Conservation (phyloP, 2,329 filamentous ascomycete species). For the Colletotrichum spinosum region DNA sequence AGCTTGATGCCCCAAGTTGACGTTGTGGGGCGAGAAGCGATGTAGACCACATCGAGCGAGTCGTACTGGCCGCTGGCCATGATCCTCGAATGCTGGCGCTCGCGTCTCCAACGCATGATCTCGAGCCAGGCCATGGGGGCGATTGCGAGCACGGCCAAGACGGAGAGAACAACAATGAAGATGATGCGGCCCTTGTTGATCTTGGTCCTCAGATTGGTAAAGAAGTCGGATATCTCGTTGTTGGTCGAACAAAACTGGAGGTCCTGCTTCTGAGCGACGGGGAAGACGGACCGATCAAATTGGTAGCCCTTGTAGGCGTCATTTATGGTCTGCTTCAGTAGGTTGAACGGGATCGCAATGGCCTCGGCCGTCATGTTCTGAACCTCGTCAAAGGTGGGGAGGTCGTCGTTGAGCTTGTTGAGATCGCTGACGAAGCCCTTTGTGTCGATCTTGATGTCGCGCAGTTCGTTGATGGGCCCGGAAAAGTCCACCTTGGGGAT, state of each 20-base stretch:
- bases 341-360: conserved; percentile 83
- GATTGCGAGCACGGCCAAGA: conserved; percentile 79
- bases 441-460: conserved; percentile 75
- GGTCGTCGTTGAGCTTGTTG: conserved; percentile 77
- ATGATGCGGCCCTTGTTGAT: conserved; percentile 77
- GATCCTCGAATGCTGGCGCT: conserved; percentile 76
- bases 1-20: conserved; percentile 78
- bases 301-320: conserved; percentile 77
- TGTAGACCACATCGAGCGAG: conserved; percentile 88
- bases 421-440: conserved; percentile 76
- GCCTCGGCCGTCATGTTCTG: conserved; percentile 83
- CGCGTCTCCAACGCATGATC: conserved; percentile 79
- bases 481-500: conserved; percentile 72
- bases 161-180: conserved; percentile 79
- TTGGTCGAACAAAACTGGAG: conserved; percentile 92
- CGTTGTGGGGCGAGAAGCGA: conserved; percentile 84
- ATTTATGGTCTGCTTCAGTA: conserved; percentile 80
- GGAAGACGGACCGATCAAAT: conserved; percentile 83
- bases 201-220: conserved; percentile 75
- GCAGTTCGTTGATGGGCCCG: conserved; percentile 72
- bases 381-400: conserved; percentile 86
- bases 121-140: conserved; percentile 85
- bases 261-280: conserved; percentile 83
- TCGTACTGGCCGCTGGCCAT: conserved; percentile 77
- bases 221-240: conserved; percentile 85